Percentiles rank a stretch among this genome's conserved stretches.
Conservation (phyloP, 768 basidiomycete species). For the Termitomyces sp. region DNA sequence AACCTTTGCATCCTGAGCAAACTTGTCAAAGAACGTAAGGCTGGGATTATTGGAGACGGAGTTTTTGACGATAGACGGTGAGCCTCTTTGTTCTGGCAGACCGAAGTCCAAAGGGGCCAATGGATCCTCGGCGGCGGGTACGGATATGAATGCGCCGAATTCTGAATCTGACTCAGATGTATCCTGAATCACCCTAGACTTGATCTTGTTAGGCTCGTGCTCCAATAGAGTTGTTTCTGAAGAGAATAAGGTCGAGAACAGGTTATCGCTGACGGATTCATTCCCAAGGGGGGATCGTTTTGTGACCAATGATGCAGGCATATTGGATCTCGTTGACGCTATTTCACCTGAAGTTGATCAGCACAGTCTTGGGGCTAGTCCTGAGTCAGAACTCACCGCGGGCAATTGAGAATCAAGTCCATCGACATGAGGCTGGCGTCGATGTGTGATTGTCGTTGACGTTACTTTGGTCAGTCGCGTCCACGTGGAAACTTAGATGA, state of each 20-base stretch:
- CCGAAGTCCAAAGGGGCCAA: background rate
- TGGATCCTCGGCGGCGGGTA: constrained; percentile 4
- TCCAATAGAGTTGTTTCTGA: background rate
- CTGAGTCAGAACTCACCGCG: background rate
- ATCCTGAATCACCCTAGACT: background rate
- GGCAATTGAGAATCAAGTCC: background rate
- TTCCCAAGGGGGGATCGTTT: background rate
- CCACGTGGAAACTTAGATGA: constrained; percentile 1
- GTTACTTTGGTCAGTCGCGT: background rate
- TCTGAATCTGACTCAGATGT: constrained; percentile 8
- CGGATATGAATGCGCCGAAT: constrained; percentile 10
- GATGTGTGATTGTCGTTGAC: background rate
- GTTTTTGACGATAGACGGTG: background rate
- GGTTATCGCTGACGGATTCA: background rate
- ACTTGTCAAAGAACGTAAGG: constrained; percentile 57
- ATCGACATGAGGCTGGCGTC: constrained; percentile 2
- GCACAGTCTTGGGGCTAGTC: background rate
- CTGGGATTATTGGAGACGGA: constrained; percentile 21
- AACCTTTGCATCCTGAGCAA: constrained; percentile 52
- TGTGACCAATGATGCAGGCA: background rate
- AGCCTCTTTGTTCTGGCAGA: background rate
- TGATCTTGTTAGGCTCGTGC: background rate
- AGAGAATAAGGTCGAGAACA: constrained; percentile 3
- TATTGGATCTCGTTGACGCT: background rate
- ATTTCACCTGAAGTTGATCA: background rate